These are phyloP conservation scores for Cylindrodendrum hubeiense DNA, from an alignment of 2,329 filamentous ascomycete species.

Conservation along the genomic window DNA sequence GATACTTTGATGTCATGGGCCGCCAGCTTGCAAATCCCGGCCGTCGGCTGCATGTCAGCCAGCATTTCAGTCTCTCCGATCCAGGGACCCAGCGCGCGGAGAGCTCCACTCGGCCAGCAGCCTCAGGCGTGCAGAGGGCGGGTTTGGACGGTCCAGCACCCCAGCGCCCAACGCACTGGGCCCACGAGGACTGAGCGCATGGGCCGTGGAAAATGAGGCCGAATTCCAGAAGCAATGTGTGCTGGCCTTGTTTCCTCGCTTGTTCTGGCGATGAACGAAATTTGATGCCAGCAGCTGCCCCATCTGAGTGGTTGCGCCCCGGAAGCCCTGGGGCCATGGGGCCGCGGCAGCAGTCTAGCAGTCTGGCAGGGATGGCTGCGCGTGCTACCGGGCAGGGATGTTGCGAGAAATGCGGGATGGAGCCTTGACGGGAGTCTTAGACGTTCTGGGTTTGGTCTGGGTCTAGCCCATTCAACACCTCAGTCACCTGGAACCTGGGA, in stretches of 20 bases:
- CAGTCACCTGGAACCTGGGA: constrained; percentile 1
- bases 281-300: constrained; percentile 15
- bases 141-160: background rate
- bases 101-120: background rate
- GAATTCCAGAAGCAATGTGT: constrained; percentile 26
- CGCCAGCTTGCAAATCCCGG: background rate
- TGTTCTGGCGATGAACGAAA: constrained; percentile 8
- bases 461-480: background rate
- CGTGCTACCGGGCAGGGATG: constrained; percentile 4
- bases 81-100: background rate
- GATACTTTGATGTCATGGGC: background rate
- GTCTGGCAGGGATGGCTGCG: constrained; percentile 6
- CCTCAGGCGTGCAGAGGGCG: background rate
- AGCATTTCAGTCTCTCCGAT: constrained; percentile 1
- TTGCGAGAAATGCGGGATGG: constrained; percentile 1
- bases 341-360: background rate
- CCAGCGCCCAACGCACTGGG: background rate
- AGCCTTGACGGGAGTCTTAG: constrained; percentile 7
- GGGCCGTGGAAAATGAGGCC: constrained; percentile 5
- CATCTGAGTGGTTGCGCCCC: constrained; percentile 9
- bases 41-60: background rate
- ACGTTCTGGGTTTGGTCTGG: constrained; percentile 11
- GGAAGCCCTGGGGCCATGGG: background rate
- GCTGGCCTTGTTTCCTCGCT: constrained; percentile 22
- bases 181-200: background rate